Evolutionary conservation across 768 basidiomycete species (phyloP), one percentile per base, ranked within the genome.

Genomic region (Mycena haematopus): DNA sequence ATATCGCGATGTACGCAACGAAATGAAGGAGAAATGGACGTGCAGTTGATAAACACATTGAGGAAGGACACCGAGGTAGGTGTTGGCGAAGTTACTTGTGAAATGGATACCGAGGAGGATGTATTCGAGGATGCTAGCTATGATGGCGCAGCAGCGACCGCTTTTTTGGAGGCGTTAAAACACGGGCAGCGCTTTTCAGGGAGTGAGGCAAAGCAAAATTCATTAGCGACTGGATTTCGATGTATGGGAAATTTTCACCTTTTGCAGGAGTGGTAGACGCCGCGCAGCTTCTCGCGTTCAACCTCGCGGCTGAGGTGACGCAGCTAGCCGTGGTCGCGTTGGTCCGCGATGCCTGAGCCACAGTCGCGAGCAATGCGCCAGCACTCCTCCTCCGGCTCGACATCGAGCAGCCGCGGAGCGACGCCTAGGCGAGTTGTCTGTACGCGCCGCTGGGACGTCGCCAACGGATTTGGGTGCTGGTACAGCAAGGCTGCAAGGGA

Each of bases 351-450:
- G 0, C 95, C 96, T 40, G 86, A 82, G 19, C 86, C 89, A 73
- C 97, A 99, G 27, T 95, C 93, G 66, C 89, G 79, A 4, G 96
- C 95, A 46, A 95, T 91, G 36, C 95, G 78, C 97, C 97, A 99
- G 5, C 90, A 84, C 70, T 97, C 96, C 69, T 93, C 89, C 76
- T 98, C 92, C 0, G 92, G 90, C 67, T 95, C 93, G 69, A 98
- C 84, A 61, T 95, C 91, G 71, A 95, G 84, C 56, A 91, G 77
- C 1, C 88, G 80, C 3, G 92, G 91, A 5, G 95, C 96, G 3
- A 86, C 90, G 50, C 91, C 73, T 8, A 24, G 83, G 85, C 33
- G 86, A 87, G 51, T 87, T 86, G 65, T 89, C 87, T 58, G 89
- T 84, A 1, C 84, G 79, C 1, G 85, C 81, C 19, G 80, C 82